Base-by-base conservation (phyloP, 1,284 basidiomycete species). In the Boletus sp. region DNA sequence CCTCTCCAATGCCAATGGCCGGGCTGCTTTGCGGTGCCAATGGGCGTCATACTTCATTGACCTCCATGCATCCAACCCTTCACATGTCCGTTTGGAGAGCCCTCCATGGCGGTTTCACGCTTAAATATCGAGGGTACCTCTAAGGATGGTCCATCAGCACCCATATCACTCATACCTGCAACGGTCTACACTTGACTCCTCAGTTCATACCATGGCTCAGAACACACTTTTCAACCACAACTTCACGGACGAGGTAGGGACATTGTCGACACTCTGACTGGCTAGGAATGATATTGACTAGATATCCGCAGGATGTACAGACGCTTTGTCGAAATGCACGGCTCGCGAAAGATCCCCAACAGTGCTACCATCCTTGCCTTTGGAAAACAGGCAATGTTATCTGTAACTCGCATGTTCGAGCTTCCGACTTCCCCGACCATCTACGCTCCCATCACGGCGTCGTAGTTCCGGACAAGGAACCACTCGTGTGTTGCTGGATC, bases 71-170 rank as follows among this genome's bases (percentile, higher is more conserved):
- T 44, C 32, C 36, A 44, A 23, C 42, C 35, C 19, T 50, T 60
- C 59, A 53, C 61, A 51, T 42, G 30, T 37, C 22, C 48, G 20
- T 39, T 52, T 64, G 59, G 57, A 47, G 52, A 41, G 57, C 48
- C 13, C 57, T 64, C 59, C 61, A 61, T 14, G 44, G 38, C 20
- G 14, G 19, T 20, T 41, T 44, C 46, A 34, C 22, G 27, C 26
- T 58, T 62, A 66, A 44, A 64, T 66, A 62, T 43, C 33, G 13
- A 22, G 9, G 35, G n/a, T 25, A 5, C 17, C 10, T 44, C 45
- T 44, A 23, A 30, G n/a, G 38, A 45, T 33, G 35, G 27, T 45
- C 25, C 30, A 48, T 40, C 62, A 36, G 8, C 45, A 48, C 14
- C 36, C 29, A 32, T 27, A 54, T 20, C 30, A 19, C 38, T 32